A percentile compares a stretch with the other conserved stretches of the same genome.
Conservation (phyloP, 345 rosid species). For the Arabidopsis arenosa region DNA sequence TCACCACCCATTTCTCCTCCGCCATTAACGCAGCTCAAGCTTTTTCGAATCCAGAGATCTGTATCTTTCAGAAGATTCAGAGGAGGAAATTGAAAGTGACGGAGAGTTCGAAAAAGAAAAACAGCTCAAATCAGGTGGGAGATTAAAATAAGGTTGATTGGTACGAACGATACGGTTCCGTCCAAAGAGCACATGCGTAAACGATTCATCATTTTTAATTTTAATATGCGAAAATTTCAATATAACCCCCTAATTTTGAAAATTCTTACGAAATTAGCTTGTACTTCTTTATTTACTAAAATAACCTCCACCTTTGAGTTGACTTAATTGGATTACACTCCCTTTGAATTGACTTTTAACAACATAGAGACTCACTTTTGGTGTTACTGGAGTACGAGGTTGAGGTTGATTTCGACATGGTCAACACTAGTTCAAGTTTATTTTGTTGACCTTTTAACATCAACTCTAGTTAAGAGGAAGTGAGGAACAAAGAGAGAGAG, state of each 20-base stretch:
- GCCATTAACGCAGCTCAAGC: slow-evolving; percentile 47
- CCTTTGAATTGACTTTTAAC: neutral
- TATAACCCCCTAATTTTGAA: neutral
- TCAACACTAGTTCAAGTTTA: neutral
- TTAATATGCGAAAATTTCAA: neutral
- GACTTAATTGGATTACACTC: neutral
- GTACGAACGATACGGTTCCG: slow-evolving; percentile 6
- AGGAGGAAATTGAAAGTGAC: slow-evolving; percentile 16
- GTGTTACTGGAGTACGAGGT: neutral
- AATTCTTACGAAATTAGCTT: neutral
- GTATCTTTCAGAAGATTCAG: neutral
- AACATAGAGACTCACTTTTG: neutral
- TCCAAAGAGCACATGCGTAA: neutral
- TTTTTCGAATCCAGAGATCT: slow-evolving; percentile 19
- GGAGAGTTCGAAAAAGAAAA: slow-evolving; percentile 33
- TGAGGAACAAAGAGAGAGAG: neutral
- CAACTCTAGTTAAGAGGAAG: too few relatives aligned
- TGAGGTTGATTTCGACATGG: neutral
- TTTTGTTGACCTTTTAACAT: neutral
- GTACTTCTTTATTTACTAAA: neutral
- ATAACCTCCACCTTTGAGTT: neutral
- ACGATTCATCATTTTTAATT: neutral
- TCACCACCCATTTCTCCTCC: slow-evolving; percentile 68
- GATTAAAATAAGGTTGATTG: neutral
- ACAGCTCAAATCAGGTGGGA: slow-evolving; percentile 19